Evolutionary conservation across 495 filamentous ascomycete species (phyloP).

Genomic region (Rhizodiscina lignyota): DNA sequence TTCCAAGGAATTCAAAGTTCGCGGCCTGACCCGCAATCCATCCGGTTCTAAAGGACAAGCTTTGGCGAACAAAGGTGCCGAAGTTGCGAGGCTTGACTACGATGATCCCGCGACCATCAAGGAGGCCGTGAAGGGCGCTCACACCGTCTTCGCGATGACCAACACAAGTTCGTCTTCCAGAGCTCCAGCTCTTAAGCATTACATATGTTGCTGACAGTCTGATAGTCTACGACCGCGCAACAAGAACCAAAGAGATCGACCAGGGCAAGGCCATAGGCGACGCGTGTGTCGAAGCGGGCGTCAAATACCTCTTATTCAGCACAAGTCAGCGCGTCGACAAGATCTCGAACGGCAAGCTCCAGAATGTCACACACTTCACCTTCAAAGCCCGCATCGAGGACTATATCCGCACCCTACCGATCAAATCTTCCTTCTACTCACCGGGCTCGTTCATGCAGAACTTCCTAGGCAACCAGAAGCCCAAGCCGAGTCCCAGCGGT

Average conservation of each 20-base stretch:
- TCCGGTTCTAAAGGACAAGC: constrained; percentile 25
- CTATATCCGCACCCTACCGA: constrained; percentile 4
- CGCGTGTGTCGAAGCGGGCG: constrained; percentile 8
- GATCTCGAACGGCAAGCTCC: constrained; percentile 24
- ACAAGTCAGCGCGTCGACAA: constrained; percentile 17
- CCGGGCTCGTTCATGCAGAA: constrained; percentile 6
- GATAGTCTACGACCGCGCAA: too few relatives aligned
- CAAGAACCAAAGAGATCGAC: constrained; percentile 17
- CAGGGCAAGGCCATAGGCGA: constrained; percentile 5
- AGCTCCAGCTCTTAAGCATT: too few relatives aligned
- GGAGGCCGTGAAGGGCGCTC: background rate
- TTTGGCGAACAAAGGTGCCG: constrained; percentile 24
- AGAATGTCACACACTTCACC: constrained; percentile 15
- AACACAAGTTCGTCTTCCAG: constrained; percentile 13
- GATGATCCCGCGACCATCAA: background rate
- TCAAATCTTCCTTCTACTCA: constrained; percentile 1
- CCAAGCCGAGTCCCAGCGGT: background rate
- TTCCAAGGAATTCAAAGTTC: constrained; percentile 13
- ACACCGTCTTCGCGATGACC: constrained; percentile 4
- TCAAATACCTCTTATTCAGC: constrained; percentile 23
- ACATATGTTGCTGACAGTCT: too few relatives aligned
- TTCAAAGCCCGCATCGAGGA: constrained; percentile 4
- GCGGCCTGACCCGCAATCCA: constrained; percentile 20
- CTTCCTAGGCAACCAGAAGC: background rate
- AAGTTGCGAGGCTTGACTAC: constrained; percentile 3